Percentiles rank a stretch among this genome's conserved stretches.
Conservation (phyloP, 2,329 filamentous ascomycete genomes). For the Aspergillus sp. region DNA sequence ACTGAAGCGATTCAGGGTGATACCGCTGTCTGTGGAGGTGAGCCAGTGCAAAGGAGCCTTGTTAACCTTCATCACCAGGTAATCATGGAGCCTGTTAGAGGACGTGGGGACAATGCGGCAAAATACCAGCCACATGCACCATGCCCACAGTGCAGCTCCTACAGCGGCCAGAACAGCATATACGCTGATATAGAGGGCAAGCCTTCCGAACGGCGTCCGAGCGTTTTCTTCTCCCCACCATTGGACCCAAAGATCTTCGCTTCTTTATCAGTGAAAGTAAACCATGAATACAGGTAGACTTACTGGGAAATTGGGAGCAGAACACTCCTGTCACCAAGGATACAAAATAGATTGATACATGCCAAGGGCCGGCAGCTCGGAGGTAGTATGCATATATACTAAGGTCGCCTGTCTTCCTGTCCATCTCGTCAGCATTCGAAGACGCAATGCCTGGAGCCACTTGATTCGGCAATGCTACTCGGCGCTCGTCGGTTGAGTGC, state of each 20-base stretch:
- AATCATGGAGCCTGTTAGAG: conserved; percentile 16
- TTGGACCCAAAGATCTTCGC: background rate
- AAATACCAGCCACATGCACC: conserved; percentile 4
- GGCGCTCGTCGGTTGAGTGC: background rate
- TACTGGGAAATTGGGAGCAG: conserved; percentile 1
- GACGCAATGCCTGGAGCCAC: background rate
- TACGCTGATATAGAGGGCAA: background rate
- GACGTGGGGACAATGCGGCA: background rate
- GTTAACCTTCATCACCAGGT: conserved; percentile 50
- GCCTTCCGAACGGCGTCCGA: background rate
- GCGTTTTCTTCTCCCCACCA: conserved; percentile 3
- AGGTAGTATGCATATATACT: background rate
- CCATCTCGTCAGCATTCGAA: background rate
- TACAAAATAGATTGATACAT: background rate
- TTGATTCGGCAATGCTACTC: background rate
- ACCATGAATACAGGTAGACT: background rate
- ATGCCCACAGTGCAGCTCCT: background rate
- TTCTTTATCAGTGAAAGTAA: background rate
- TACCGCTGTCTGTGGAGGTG: background rate
- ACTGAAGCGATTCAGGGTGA: conserved; percentile 1
- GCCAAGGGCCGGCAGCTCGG: background rate
- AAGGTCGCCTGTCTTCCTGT: background rate
- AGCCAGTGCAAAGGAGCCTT: conserved; percentile 26
- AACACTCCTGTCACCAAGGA: background rate
- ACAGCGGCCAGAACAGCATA: background rate